Percentiles rank a stretch among this genome's conserved stretches.
Evolutionary conservation across 345 rosid species (phyloP).

Genomic region (Eucalyptus camaldulensis): DNA sequence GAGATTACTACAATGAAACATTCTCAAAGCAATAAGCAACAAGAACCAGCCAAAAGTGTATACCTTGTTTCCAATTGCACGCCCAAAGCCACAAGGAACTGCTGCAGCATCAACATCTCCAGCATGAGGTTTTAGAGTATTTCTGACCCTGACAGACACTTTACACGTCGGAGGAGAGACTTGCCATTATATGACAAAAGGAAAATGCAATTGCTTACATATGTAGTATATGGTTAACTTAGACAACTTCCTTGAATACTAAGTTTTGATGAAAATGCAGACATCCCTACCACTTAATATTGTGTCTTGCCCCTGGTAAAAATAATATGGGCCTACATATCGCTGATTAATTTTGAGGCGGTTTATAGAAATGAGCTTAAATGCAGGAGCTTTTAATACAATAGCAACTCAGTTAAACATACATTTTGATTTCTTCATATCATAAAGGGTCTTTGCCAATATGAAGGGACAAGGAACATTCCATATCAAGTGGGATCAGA

Average conservation of each 20-base stretch:
- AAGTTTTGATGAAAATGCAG: background rate
- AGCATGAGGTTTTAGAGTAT: constrained; percentile 60
- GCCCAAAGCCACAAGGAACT: constrained; percentile 98
- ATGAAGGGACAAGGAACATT: background rate
- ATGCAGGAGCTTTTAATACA: background rate
- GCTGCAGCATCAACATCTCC: constrained; percentile 98
- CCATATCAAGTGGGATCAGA: background rate
- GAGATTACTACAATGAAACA: background rate
- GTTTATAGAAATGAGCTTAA: background rate
- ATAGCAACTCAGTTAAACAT: background rate
- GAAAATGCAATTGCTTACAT: background rate
- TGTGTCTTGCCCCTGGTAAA: background rate
- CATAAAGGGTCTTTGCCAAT: background rate
- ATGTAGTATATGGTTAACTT: background rate
- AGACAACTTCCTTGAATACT: background rate
- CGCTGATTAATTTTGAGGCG: background rate
- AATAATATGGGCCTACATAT: background rate
- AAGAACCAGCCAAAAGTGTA: background rate
- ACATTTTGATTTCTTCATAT: background rate
- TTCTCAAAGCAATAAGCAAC: background rate
- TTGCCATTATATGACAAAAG: background rate
- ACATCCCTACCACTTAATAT: background rate
- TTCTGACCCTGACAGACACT: constrained; percentile 62
- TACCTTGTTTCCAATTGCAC: constrained; percentile 98
- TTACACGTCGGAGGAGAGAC: background rate